phyloP scores from a whole-genome alignment of 106 monocot species.

The Dendrobium chrysotoxum region DNA sequence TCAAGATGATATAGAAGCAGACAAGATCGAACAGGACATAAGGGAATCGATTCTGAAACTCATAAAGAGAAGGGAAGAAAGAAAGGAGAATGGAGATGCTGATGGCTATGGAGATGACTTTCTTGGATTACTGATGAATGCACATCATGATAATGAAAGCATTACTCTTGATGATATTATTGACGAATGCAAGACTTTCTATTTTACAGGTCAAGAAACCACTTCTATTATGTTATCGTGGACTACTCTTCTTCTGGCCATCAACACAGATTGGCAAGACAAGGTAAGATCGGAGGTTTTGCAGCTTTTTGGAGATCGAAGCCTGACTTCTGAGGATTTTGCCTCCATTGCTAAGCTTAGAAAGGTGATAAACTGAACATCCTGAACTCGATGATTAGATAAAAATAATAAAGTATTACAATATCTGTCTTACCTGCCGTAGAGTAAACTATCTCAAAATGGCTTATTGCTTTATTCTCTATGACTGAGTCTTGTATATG shows the following conservation, averaged over 20 bases:
- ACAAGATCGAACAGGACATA: slow-evolving; percentile 7
- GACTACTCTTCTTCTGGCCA: slow-evolving; percentile 35
- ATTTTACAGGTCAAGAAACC: slow-evolving; percentile 51
- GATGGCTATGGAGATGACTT: slow-evolving; percentile 29
- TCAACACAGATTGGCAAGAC: slow-evolving; percentile 44
- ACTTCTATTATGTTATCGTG: slow-evolving; percentile 37
- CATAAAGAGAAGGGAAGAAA: slow-evolving; percentile 6
- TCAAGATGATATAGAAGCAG: slow-evolving; percentile 11
- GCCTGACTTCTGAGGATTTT: slow-evolving; percentile 28
- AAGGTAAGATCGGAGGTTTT: slow-evolving; percentile 40
- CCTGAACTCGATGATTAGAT: too few species aligned
- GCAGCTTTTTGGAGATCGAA: slow-evolving; percentile 11
- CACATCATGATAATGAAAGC: not conserved
- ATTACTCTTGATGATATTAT: slow-evolving; percentile 44
- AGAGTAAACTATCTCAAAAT: too few species aligned
- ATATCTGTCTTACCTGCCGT: too few species aligned
- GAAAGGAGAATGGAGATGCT: not conserved
- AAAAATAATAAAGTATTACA: too few species aligned
- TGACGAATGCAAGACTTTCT: slow-evolving; percentile 62
- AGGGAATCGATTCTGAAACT: slow-evolving; percentile 17
- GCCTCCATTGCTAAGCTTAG: slow-evolving; percentile 10
- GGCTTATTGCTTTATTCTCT: not conserved
- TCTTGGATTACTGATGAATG: slow-evolving; percentile 34
- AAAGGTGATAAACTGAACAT: not conserved
- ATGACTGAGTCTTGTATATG: not conserved